Conservation (phyloP, 805 yeast species). For the Diddensiella transvaalensis region DNA sequence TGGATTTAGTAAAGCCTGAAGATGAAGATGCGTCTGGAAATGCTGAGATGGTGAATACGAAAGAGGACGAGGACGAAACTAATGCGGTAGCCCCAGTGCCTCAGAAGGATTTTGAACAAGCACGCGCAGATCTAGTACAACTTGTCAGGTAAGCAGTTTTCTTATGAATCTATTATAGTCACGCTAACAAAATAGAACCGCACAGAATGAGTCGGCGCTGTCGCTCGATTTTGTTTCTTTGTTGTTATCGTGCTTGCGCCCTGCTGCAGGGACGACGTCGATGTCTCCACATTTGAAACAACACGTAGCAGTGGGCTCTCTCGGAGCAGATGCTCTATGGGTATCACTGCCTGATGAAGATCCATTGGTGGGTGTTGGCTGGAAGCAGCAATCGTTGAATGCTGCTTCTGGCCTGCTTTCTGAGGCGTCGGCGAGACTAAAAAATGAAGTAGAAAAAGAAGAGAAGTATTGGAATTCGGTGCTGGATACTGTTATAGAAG, state of each 20-base stretch:
- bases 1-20: neutral
- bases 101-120: constrained; percentile 24
- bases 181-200: constrained; percentile 37
- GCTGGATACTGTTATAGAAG: constrained; percentile 37
- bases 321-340: constrained; percentile 39
- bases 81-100: constrained; percentile 1
- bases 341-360: constrained; percentile 29
- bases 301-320: constrained; percentile 70
- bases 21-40: neutral
- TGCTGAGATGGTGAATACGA: neutral
- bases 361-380: constrained; percentile 59
- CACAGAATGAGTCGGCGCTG: constrained; percentile 84
- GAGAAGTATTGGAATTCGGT: constrained; percentile 61
- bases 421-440: constrained; percentile 49
- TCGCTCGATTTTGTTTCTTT: constrained; percentile 85
- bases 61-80: constrained; percentile 9
- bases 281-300: constrained; percentile 81
- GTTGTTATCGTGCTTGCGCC: constrained; percentile 72
- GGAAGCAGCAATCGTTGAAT: constrained; percentile 74
- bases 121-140: constrained; percentile 25
- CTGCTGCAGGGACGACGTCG: constrained; percentile 81
- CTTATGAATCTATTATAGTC: neutral
- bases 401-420: constrained; percentile 52
- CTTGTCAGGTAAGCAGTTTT: constrained; percentile 13
- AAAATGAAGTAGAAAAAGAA: constrained; percentile 57